These are phyloP conservation scores for Tylopilus felleus DNA, from an alignment of 768 basidiomycete genomes.

Conservation along the genomic window DNA sequence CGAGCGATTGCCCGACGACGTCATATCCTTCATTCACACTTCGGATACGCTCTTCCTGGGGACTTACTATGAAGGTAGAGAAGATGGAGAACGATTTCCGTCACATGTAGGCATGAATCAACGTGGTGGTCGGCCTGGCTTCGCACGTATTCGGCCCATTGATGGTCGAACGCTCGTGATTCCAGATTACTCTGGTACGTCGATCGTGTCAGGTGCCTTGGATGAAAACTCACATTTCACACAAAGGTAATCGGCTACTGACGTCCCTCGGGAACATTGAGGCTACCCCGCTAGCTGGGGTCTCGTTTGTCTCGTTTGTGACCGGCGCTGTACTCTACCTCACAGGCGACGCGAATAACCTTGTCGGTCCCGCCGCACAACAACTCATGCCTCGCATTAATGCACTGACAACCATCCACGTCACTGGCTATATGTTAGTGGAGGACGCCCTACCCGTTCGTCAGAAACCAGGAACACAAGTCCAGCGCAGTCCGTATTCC, in stretches of 20 bases:
- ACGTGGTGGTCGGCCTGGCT: constrained; percentile 59
- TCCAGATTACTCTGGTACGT: constrained; percentile 57
- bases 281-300: constrained; percentile 51
- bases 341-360: constrained; percentile 54
- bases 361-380: constrained; percentile 41
- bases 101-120: constrained; percentile 69
- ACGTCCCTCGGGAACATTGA: constrained; percentile 65
- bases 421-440: constrained; percentile 54
- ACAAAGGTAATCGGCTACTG: constrained; percentile 58
- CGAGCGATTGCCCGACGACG: constrained; percentile 47
- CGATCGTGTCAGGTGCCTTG: background rate
- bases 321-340: constrained; percentile 62
- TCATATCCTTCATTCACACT: constrained; percentile 45
- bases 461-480: constrained; percentile 34
- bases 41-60: constrained; percentile 61
- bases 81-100: constrained; percentile 38
- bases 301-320: constrained; percentile 52
- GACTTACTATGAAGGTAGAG: constrained; percentile 43
- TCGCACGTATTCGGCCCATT: constrained; percentile 51
- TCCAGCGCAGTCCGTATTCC: constrained; percentile 49
- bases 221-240: background rate
- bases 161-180: constrained; percentile 54
- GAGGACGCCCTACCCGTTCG: constrained; percentile 54
- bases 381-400: constrained; percentile 56
- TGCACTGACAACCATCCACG: constrained; percentile 44